Conservation (phyloP, 345 rosid genomes). For the Eucalyptus decipiens region DNA sequence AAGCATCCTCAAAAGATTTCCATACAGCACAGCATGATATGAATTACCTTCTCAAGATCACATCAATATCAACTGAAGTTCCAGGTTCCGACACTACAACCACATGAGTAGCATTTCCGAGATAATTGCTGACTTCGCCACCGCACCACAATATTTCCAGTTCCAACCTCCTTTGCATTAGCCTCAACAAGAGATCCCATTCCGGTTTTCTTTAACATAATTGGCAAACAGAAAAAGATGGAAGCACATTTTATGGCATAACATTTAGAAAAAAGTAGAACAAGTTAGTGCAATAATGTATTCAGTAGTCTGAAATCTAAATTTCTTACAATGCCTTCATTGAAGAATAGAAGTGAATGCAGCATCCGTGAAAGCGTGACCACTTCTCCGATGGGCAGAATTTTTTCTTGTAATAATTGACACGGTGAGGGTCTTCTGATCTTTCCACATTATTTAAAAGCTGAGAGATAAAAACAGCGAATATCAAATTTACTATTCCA, state of each 20-base stretch:
- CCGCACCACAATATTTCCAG: conserved; percentile 68
- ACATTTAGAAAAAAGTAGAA: neutral
- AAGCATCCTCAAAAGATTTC: neutral
- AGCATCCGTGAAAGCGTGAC: conserved; percentile 60
- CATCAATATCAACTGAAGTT: conserved; percentile 25
- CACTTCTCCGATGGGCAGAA: conserved; percentile 66
- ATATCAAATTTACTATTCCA: neutral
- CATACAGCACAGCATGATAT: neutral
- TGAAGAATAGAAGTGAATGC: conserved; percentile 36
- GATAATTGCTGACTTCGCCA: conserved; percentile 55
- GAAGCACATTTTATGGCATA: neutral
- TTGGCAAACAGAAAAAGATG: neutral
- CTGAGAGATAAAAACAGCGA: conserved; percentile 14
- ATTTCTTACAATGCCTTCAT: conserved; percentile 35
- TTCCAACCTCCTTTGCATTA: conserved; percentile 55
- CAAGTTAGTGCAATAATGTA: neutral
- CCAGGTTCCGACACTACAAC: conserved; percentile 42
- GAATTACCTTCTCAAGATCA: conserved; percentile 32
- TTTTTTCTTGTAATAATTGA: conserved; percentile 54
- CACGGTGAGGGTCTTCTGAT: conserved; percentile 25
- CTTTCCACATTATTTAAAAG: conserved; percentile 55
- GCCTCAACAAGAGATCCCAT: conserved; percentile 38
- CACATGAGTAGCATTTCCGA: conserved; percentile 61
- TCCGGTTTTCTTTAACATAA: conserved; percentile 35
- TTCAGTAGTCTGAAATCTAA: neutral